phyloP scores from a whole-genome alignment of 306 rosid species.

The Inga oerstediana region DNA sequence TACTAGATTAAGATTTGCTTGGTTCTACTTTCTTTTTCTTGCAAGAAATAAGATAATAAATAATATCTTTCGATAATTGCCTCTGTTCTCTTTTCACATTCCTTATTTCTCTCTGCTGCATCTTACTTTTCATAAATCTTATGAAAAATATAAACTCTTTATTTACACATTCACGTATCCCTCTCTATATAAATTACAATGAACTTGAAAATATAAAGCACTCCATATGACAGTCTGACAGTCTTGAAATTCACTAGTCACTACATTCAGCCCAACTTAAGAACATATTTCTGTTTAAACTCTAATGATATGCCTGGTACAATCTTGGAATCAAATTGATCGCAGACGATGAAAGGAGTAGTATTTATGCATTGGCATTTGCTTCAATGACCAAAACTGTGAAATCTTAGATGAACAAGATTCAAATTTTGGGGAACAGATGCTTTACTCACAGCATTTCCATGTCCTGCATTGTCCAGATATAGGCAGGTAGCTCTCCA shows the following conservation, averaged over 20 bases:
- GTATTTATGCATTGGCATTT: background rate
- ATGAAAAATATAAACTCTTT: background rate
- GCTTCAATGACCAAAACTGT: constrained; percentile 9
- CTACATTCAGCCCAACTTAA: constrained; percentile 4
- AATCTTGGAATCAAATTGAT: background rate
- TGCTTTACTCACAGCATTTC: constrained; percentile 63
- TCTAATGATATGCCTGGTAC: background rate
- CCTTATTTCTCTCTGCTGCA: background rate
- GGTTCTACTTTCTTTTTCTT: background rate
- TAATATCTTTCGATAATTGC: background rate
- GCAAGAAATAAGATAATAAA: background rate
- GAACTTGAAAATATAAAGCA: background rate
- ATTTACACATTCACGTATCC: background rate
- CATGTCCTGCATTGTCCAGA: constrained; percentile 58
- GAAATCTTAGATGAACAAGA: constrained; percentile 3
- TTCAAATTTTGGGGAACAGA: too few relatives aligned
- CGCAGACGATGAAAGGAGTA: background rate
- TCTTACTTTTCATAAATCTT: background rate
- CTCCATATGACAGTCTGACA: background rate
- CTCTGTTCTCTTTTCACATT: background rate
- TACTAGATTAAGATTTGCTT: background rate
- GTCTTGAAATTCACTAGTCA: background rate
- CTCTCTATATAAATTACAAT: background rate
- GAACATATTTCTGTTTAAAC: background rate
- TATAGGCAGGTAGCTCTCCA: constrained; percentile 71